Evolutionary conservation across 192 early-diverging fungal species (phyloP).

Genomic region (Coemansia sp.): DNA sequence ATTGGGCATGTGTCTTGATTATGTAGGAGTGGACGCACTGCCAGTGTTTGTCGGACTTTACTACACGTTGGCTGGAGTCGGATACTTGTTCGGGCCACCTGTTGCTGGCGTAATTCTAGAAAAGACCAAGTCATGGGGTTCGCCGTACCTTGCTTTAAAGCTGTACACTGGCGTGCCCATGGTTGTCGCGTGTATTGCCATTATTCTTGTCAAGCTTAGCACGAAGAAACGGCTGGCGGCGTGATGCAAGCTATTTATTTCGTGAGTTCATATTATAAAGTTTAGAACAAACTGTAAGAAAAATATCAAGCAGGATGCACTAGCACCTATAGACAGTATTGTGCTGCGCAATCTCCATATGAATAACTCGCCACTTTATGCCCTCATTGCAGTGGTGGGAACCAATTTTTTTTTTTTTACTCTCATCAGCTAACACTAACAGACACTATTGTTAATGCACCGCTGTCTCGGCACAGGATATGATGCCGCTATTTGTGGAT

Average conservation of each 20-base stretch:
- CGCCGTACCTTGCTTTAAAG: slow-evolving; percentile 47
- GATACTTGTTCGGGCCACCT: slow-evolving; percentile 49
- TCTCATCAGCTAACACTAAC: not conserved
- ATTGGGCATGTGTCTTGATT: not conserved
- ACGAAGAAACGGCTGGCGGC: slow-evolving; percentile 7
- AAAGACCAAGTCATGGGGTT: slow-evolving; percentile 46
- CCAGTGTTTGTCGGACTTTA: slow-evolving; percentile 51
- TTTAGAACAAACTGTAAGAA: not conserved
- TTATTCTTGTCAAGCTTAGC: slow-evolving; percentile 31
- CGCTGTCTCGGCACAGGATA: not conserved
- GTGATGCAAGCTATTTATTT: slow-evolving; percentile 1
- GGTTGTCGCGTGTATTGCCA: slow-evolving; percentile 40
- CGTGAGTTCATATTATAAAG: not conserved
- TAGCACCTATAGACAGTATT: not conserved
- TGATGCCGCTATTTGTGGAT: not conserved
- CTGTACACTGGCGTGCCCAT: slow-evolving; percentile 46
- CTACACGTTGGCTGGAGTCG: slow-evolving; percentile 45
- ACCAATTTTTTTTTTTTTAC: not conserved
- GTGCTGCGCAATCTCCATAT: not conserved
- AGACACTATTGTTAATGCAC: not conserved
- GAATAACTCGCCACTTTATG: not conserved
- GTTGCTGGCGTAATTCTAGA: slow-evolving; percentile 49
- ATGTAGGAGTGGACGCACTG: slow-evolving; percentile 49
- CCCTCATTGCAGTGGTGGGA: not conserved
- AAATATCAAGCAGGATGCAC: not conserved